Conservation (phyloP, 2,329 filamentous ascomycete genomes). For the Coniochaeta prunicola region DNA sequence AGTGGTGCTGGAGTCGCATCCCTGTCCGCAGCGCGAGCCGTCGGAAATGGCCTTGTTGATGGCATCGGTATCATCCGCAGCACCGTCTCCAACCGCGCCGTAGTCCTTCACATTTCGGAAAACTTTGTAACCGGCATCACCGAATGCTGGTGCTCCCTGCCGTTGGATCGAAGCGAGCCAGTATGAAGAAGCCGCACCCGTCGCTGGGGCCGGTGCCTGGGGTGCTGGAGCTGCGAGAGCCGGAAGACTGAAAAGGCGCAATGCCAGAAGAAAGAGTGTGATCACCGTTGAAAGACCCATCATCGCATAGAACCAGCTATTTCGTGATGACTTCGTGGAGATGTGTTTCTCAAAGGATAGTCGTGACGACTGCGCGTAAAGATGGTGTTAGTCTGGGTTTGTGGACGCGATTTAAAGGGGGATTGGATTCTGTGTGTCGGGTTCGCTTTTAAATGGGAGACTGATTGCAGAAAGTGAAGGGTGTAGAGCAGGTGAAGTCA, state of each 20-base stretch:
- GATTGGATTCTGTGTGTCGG: background rate
- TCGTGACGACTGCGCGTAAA: background rate
- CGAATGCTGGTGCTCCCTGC: constrained; percentile 61
- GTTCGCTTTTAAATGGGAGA: background rate
- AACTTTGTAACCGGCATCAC: constrained; percentile 55
- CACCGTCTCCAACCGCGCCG: constrained; percentile 60
- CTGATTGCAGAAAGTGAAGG: background rate
- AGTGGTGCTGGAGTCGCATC: constrained; percentile 79
- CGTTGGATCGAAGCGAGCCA: constrained; percentile 67
- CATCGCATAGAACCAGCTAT: constrained; percentile 27
- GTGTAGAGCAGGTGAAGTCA: background rate
- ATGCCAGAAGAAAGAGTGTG: constrained; percentile 33
- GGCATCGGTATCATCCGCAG: constrained; percentile 76
- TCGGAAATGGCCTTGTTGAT: constrained; percentile 78
- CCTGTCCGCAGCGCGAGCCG: constrained; percentile 71
- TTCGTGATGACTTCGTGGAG: constrained; percentile 10
- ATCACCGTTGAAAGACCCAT: constrained; percentile 37
- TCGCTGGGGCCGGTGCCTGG: constrained; percentile 6
- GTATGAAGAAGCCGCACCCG: constrained; percentile 40
- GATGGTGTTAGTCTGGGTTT: constrained; percentile 4
- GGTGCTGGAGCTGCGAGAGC: constrained; percentile 24
- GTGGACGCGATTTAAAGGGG: background rate
- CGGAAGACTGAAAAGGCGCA: constrained; percentile 30
- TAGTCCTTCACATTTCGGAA: constrained; percentile 74
- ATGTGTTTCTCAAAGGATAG: background rate